phyloP scores from a whole-genome alignment of 306 rosid species.

The Vigna mungo region DNA sequence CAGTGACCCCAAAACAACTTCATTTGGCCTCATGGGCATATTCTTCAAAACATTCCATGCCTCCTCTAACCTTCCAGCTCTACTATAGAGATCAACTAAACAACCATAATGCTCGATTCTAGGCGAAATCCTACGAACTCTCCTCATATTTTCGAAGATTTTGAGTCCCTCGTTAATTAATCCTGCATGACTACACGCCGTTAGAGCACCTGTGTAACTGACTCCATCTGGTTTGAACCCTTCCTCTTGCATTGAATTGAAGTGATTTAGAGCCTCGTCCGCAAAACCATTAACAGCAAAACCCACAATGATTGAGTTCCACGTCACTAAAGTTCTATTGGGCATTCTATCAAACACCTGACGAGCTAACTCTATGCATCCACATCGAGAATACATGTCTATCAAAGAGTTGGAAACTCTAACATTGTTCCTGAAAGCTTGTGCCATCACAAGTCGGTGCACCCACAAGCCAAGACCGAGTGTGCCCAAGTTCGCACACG shows the following conservation, averaged over 20 bases:
- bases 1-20: constrained; percentile 87
- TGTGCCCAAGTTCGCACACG: constrained; percentile 88
- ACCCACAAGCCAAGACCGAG: constrained; percentile 82
- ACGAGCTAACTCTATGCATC: constrained; percentile 72
- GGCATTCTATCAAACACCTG: constrained; percentile 71
- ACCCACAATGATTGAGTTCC: constrained; percentile 92
- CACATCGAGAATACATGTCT: constrained; percentile 90
- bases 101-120: constrained; percentile 92
- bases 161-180: constrained; percentile 65
- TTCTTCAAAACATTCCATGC: constrained; percentile 65
- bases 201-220: constrained; percentile 86
- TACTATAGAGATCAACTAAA: constrained; percentile 82
- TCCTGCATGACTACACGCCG: constrained; percentile 89
- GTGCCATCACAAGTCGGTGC: constrained; percentile 59
- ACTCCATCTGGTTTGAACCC: constrained; percentile 79
- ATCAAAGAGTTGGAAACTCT: constrained; percentile 72
- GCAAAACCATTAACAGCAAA: constrained; percentile 81
- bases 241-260: constrained; percentile 68
- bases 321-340: constrained; percentile 65
- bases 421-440: constrained; percentile 55
- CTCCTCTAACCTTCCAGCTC: constrained; percentile 83
- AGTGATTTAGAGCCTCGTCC: constrained; percentile 69
- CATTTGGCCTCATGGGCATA: constrained; percentile 91
- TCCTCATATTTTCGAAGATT: constrained; percentile 71
- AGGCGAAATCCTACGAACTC: constrained; percentile 55